A percentile compares a stretch with the other conserved stretches of the same genome.
Conservation (phyloP, 768 basidiomycete species). For the Tephrocybe sp. region DNA sequence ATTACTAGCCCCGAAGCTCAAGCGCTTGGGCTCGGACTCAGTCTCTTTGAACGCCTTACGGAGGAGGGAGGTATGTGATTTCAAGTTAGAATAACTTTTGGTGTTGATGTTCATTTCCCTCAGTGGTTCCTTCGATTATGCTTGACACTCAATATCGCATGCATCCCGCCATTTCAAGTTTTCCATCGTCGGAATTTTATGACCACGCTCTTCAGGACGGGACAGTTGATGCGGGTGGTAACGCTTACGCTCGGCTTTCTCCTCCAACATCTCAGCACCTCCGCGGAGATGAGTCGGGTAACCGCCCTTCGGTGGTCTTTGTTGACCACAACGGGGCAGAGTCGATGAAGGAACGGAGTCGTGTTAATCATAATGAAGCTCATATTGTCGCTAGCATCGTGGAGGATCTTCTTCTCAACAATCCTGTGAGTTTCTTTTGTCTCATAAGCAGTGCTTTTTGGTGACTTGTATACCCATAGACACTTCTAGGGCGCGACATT, state of each 20-base stretch:
- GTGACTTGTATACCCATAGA: slow-evolving; percentile 31
- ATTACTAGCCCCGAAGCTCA: slow-evolving; percentile 78
- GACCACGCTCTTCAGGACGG: slow-evolving; percentile 68
- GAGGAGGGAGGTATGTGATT: slow-evolving; percentile 80
- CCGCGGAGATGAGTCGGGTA: slow-evolving; percentile 35
- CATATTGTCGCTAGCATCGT: slow-evolving; percentile 76
- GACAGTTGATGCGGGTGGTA: slow-evolving; percentile 57
- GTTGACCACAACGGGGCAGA: slow-evolving; percentile 79
- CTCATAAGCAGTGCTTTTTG: slow-evolving; percentile 7
- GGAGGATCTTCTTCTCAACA: slow-evolving; percentile 76
- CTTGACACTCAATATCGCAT: slow-evolving; percentile 95
- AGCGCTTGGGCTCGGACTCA: slow-evolving; percentile 69
- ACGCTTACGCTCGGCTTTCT: slow-evolving; percentile 46
- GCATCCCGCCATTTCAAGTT: slow-evolving; percentile 88
- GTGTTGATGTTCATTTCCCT: no score
- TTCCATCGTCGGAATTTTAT: slow-evolving; percentile 88
- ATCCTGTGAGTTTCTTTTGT: slow-evolving; percentile 52
- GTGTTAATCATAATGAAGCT: slow-evolving; percentile 77
- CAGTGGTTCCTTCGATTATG: slow-evolving; percentile 90
- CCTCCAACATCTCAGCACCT: slow-evolving; percentile 66
- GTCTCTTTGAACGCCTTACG: slow-evolving; percentile 89
- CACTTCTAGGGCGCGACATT: slow-evolving; percentile 72
- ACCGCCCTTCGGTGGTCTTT: slow-evolving; percentile 70
- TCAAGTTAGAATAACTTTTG: no score
- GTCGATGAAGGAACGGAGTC: slow-evolving; percentile 64